Evolutionary conservation across 352 stramenopile species (phyloP), one percentile per base, ranked within the genome.

Genomic region (Phytophthora pinifolia): DNA sequence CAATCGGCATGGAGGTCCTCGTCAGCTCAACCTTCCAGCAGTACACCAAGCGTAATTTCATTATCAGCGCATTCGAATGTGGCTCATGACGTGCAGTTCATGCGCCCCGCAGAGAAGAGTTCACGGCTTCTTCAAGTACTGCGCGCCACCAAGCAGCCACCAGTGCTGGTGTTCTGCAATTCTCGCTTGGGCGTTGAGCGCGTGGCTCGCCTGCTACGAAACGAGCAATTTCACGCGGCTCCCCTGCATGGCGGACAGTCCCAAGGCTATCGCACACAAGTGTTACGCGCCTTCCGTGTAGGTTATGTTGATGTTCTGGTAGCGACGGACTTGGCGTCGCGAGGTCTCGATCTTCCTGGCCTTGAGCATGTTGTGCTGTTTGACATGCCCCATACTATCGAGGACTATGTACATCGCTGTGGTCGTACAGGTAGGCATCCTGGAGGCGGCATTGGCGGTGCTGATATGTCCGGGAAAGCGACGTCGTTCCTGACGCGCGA

Each of bases 101-200:
- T 87, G 62, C 72, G 63, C 6, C 55, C 54, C 17, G 70, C 59
- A 8, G 72, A 86, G 54, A 84, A 88, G 55, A 54, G 68, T 32
- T 46, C 55, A 10, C 46, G 41, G 22, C 55, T 88, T 15, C 52
- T 90, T n/a, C 42, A 67, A 1, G 74, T 76, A 15, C 88, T 75
- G 59, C 92, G 56, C 20, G 2, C 67, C n/a, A 95, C 88, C 10
- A 67, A 98, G 10, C 62, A 78, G 2, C 96, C 96, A 6, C 97
- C 96, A 6, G 90, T 98, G 12, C 75, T 99, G 30, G 80, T 99
- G 20, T 99, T 99, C 66, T 86, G 98, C 38, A 96, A 99, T 52
- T 96, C 77, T n/a, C 96, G 98, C 54, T 89, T 97, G 48, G 89
- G 89, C 60, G 97, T 97, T 2, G 89, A 97, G 37, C 88, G 89